These are phyloP conservation scores for Pelargonium nanum DNA, from an alignment of 345 rosid genomes.

Conservation along the genomic window DNA sequence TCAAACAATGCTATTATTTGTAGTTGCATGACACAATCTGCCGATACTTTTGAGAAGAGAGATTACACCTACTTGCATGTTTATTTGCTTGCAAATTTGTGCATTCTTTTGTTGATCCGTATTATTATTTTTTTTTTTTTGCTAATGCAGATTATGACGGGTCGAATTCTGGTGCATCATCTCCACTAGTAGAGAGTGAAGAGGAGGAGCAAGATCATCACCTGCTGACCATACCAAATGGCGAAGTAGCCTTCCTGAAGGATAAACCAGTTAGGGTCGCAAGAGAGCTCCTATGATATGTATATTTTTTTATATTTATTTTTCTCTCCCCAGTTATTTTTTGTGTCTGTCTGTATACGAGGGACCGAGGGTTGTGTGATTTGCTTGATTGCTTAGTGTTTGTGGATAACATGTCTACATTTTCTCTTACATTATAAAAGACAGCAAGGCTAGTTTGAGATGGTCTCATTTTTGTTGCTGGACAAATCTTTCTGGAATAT, in stretches of 20 bases:
- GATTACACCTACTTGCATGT: neutral
- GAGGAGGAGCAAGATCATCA: constrained; percentile 61
- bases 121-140: neutral
- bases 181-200: constrained; percentile 44
- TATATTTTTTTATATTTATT: constrained; percentile 3
- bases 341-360: neutral
- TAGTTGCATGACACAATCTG: too few species aligned
- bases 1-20: too few species aligned
- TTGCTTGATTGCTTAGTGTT: neutral
- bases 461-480: too few species aligned
- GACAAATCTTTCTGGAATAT: too few species aligned
- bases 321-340: constrained; percentile 8
- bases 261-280: constrained; percentile 64
- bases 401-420: neutral
- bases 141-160: constrained; percentile 45
- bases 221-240: constrained; percentile 47
- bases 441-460: neutral
- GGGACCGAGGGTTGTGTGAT: neutral
- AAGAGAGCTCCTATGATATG: constrained; percentile 32
- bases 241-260: constrained; percentile 52
- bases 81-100: neutral
- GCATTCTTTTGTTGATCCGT: neutral
- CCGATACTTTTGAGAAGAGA: neutral
- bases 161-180: constrained; percentile 50
- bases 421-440: neutral